Evolutionary conservation across 2,329 filamentous ascomycete genomes (phyloP), one percentile per base, ranked within the genome.

Genomic region (Rutstroemia sp.): DNA sequence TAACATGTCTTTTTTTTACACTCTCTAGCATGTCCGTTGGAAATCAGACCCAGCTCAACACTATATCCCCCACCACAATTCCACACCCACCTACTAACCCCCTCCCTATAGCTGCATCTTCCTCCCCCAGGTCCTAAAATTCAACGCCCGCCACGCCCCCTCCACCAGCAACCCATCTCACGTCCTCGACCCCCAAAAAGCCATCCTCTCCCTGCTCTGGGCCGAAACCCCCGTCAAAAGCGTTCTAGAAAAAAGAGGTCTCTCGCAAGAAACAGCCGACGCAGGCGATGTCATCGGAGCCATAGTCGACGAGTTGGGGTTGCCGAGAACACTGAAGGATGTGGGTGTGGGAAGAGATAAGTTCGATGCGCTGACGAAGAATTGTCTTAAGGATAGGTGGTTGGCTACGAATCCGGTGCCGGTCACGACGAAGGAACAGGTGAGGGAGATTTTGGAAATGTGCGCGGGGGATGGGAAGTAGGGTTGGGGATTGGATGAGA

Each of bases 91-190:
- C 9, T 12, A 12, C 30, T 34, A 34, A 34, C 30, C 30, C 30
- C 9, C 10, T 34, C 27, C 27, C 27, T 34, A 12, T 34, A 81
- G 77, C 61, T 85, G 76, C 64, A 76, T 79, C 47, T 71, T 81
- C 55, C 71, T 78, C 38, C 80, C 81, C 0, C 74, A 77, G 0
- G 79, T 85, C 5, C 78, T 78, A 64, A 79, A 77, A 63, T 84
- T 73, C 63, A 85, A 84, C 57, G 58, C 39, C 19, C 19, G 37
- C 14, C 37, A 66, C 56, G 64, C 64, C 2, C 10, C 16, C 2
- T 23, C 30, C 2, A 41, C 63, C 46, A 49, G 61, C 52, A 42
- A 19, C 16, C 30, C 30, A 10, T 34, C 30, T 1, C 58, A 51
- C n/a, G 57, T 62, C 2, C 58, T 46, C 37, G 12, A n/a, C 21